Base-by-base conservation (phyloP, 2,329 filamentous ascomycete genomes). In the Alternaria postmessia region DNA sequence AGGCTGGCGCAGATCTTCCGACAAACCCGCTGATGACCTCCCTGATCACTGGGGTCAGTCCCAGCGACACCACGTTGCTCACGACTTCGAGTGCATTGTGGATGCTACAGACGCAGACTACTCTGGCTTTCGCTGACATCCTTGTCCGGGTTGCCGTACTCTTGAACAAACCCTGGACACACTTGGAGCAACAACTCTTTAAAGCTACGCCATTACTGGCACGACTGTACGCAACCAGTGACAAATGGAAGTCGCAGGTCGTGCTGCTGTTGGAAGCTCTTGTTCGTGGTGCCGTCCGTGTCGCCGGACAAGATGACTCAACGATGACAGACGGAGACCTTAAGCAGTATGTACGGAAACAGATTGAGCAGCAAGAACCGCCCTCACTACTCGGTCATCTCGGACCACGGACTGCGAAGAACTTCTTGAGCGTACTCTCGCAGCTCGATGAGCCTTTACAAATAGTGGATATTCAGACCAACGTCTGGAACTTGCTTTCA, bases 311-410 rank as follows among this genome's bases (percentile, higher is more conserved):
- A 47, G 60, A 63, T 44, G 60, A 63, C 8, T 30, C 61, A 7
- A 51, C 60, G 1, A 54, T 52, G 18, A 54, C 64, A 20, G 57
- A 56, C 5, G 57, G 58, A 26, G 44, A 60, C 11, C 34, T 49
- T 16, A 66, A 59, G 26, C 53, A 54, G 18, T 30, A 55, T 14
- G 16, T 42, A 2, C 53, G 43, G 0, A 55, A 39, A 36, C 51
- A 56, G n/a, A 54, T 46, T 28, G 61, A 65, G 26, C 63, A 68
- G 22, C 65, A 64, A 41, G 93, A 97, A 68, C 93, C 94, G 1
- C 92, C 93, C n/a, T 97, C 94, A 7, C 84, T 99, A n/a, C 87
- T 99, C 22, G 94, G 94, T 32, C 93, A 96, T 73, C 83, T 99
- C 7, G 93, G 93, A 1, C 86, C 92, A 9, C 88, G 92, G 56